Percentiles rank a stretch among this genome's conserved stretches.
Evolutionary conservation across 2,329 filamentous ascomycete genomes (phyloP).

Genomic region (Aspergillus viridinutans): DNA sequence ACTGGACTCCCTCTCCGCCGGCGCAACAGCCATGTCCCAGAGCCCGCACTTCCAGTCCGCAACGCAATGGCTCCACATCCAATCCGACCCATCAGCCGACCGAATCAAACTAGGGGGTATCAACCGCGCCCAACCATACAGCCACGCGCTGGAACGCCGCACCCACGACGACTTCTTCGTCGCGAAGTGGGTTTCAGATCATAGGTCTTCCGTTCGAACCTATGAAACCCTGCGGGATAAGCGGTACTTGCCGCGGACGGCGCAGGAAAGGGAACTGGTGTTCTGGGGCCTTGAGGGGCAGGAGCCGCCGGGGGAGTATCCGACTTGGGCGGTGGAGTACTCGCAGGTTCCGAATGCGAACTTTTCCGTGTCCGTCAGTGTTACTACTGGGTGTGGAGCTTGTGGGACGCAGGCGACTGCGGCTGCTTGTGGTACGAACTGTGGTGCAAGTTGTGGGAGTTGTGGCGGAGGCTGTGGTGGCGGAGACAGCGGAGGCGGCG

Average conservation of each 20-base stretch:
- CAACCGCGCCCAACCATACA: background rate
- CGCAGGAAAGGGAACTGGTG: background rate
- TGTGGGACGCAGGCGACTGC: background rate
- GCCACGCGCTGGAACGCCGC: background rate
- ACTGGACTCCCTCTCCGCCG: conserved; percentile 24
- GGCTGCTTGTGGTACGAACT: background rate
- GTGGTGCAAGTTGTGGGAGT: background rate
- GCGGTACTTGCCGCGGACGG: background rate
- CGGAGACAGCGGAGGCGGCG: background rate
- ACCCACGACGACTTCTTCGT: background rate
- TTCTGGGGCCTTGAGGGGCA: background rate
- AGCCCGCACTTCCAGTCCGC: conserved; percentile 20
- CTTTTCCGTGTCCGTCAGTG: background rate
- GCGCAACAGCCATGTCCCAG: conserved; percentile 33
- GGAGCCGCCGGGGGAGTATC: background rate
- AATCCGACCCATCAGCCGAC: background rate
- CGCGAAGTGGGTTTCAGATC: background rate
- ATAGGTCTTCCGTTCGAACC: fast-evolving
- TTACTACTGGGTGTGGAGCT: background rate
- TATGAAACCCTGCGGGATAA: background rate
- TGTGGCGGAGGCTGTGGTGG: background rate
- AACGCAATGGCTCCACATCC: conserved; percentile 32
- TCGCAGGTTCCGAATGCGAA: background rate
- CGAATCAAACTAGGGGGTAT: background rate
- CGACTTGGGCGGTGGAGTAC: background rate